Percentiles rank a stretch among this genome's conserved stretches.
Conservation (phyloP, 2,329 filamentous ascomycete genomes). For the Botrytis sinoallii region DNA sequence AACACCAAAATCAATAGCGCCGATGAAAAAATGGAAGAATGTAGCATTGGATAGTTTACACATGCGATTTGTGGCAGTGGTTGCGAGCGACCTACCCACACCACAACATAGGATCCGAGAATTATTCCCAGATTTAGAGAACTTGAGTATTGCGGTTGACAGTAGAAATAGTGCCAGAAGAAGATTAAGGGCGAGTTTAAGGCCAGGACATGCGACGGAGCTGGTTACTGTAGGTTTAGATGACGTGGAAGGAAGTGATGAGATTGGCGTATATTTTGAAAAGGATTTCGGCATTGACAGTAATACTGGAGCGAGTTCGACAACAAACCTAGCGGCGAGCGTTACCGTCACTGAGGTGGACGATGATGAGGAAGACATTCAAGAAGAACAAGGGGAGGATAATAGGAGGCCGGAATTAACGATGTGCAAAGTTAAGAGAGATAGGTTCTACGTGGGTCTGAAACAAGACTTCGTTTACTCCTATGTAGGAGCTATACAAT, state of each 20-base stretch:
- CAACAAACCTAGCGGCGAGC: neutral
- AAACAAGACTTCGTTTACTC: constrained; percentile 17
- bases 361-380: neutral
- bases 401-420: constrained; percentile 26
- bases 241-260: constrained; percentile 16
- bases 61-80: constrained; percentile 34
- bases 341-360: constrained; percentile 4
- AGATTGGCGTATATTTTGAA: constrained; percentile 27
- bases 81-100: constrained; percentile 27
- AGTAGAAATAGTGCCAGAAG: constrained; percentile 33
- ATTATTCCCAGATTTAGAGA: constrained; percentile 32
- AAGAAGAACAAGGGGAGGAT: neutral
- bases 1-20: constrained; percentile 25
- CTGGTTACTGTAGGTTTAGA: constrained; percentile 24
- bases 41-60: constrained; percentile 36
- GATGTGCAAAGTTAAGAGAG: constrained; percentile 35
- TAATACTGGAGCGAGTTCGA: neutral
- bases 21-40: constrained; percentile 36
- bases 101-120: constrained; percentile 32
- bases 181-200: constrained; percentile 34
- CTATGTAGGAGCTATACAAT: constrained; percentile 27
- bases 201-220: constrained; percentile 35
- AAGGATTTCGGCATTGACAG: constrained; percentile 30
- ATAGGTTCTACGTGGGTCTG: constrained; percentile 25
- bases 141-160: constrained; percentile 35